Conservation (phyloP, 2,329 filamentous ascomycete genomes). For the Arthroderma sp. region DNA sequence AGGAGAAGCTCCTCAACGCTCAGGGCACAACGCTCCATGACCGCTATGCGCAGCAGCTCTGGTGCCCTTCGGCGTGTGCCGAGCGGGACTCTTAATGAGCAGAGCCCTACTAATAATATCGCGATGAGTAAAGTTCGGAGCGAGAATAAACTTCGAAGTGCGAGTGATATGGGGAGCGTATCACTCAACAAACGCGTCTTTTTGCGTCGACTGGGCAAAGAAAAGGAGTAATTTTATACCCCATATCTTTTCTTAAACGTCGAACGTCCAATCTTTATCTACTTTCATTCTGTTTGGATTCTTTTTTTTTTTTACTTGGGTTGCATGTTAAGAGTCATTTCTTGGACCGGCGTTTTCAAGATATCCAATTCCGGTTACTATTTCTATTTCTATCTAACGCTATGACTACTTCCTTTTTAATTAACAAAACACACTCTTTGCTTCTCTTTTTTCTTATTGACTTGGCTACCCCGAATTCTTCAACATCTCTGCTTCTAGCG, state of each 20-base stretch:
- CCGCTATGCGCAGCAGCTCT: constrained; percentile 9
- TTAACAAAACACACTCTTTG: background rate
- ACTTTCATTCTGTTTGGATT: constrained; percentile 1
- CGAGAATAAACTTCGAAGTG: constrained; percentile 20
- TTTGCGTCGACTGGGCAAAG: constrained; percentile 25
- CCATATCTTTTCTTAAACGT: background rate
- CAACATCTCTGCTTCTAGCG: background rate
- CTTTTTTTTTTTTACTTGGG: background rate
- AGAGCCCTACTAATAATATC: background rate
- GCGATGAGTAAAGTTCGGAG: background rate
- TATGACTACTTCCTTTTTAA: background rate
- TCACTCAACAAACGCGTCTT: constrained; percentile 28
- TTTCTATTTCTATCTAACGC: background rate
- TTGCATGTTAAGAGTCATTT: background rate
- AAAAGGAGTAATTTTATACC: background rate
- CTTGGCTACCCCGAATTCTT: background rate
- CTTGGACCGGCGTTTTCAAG: constrained; percentile 2
- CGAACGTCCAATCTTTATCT: background rate
- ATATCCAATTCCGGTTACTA: background rate
- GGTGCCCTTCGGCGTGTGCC: constrained; percentile 7
- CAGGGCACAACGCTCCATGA: constrained; percentile 17
- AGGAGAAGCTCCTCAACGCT: constrained; percentile 28
- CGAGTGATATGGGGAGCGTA: constrained; percentile 29
- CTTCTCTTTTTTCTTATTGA: background rate
- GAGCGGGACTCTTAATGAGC: constrained; percentile 3